These are phyloP conservation scores for Hypoxylon sp. DNA, from an alignment of 2,329 filamentous ascomycete genomes.

Conservation along the genomic window DNA sequence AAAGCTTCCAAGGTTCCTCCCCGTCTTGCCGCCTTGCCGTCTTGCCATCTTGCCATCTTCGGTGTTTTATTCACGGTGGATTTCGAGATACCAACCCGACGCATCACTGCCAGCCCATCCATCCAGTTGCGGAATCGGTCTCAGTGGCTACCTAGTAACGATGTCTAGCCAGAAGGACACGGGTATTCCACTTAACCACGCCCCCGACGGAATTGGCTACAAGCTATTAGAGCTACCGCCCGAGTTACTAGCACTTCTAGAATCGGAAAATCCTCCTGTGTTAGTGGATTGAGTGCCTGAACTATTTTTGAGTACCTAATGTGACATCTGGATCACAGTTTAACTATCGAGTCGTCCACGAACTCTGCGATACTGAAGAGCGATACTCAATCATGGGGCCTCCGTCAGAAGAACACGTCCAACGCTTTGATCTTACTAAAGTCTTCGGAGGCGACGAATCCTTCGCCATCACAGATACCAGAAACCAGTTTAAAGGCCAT, in stretches of 20 bases:
- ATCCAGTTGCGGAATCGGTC: neutral
- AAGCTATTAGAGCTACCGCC: conserved; percentile 74
- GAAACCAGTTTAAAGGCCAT: conserved; percentile 63
- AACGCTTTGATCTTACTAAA: conserved; percentile 73
- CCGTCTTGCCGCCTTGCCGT: neutral
- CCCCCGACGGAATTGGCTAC: conserved; percentile 66
- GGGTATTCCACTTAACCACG: conserved; percentile 67
- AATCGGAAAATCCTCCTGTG: conserved; percentile 68
- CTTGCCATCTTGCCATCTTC: neutral
- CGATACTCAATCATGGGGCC: conserved; percentile 67
- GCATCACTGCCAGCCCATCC: neutral
- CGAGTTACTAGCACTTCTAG: conserved; percentile 69
- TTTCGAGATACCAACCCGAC: neutral
- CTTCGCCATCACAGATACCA: conserved; percentile 46
- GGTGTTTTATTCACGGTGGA: neutral
- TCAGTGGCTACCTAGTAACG: neutral
- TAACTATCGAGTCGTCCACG: conserved; percentile 65
- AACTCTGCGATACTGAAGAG: conserved; percentile 68
- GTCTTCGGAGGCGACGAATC: conserved; percentile 45
- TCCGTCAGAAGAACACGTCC: conserved; percentile 77
- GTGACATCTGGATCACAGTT: conserved; percentile 53
- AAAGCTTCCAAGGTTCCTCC: neutral
- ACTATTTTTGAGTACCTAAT: conserved; percentile 9
- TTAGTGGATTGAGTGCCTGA: conserved; percentile 55
- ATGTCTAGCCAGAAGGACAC: conserved; percentile 63